These are phyloP conservation scores for Lathyrus tuberosus DNA, from an alignment of 306 rosid genomes.

Conservation along the genomic window DNA sequence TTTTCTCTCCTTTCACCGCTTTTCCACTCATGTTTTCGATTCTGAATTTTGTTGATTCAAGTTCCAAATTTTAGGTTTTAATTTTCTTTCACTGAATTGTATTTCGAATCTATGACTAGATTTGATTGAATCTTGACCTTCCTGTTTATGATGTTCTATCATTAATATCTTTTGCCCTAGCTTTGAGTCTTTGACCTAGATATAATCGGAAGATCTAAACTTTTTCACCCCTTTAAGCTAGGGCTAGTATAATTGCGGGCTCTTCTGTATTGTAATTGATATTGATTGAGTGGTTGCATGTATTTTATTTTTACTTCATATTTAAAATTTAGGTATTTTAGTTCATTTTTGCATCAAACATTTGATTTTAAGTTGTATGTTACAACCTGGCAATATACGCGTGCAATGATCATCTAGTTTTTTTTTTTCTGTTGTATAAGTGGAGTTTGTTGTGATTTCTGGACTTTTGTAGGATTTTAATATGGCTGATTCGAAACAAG, in stretches of 20 bases:
- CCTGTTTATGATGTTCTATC: not conserved
- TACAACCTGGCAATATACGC: not conserved
- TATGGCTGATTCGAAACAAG: conserved; percentile 84
- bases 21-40: not conserved
- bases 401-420: not conserved
- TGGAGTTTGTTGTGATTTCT: conserved; percentile 17
- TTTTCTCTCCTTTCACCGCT: not conserved
- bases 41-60: not conserved
- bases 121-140: conserved; percentile 16
- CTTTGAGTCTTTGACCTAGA: conserved; percentile 19
- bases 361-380: no score
- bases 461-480: conserved; percentile 39
- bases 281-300: not conserved
- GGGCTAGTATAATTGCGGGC: not conserved
- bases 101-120: not conserved
- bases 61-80: not conserved
- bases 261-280: not conserved
- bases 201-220: not conserved
- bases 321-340: no score
- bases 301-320: no score
- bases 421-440: not conserved
- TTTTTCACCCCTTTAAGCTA: conserved; percentile 7
- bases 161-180: not conserved
- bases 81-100: not conserved
- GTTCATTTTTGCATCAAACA: no score